phyloP scores from a whole-genome alignment of 257 asterid species.

The Fraxinus excelsior region DNA sequence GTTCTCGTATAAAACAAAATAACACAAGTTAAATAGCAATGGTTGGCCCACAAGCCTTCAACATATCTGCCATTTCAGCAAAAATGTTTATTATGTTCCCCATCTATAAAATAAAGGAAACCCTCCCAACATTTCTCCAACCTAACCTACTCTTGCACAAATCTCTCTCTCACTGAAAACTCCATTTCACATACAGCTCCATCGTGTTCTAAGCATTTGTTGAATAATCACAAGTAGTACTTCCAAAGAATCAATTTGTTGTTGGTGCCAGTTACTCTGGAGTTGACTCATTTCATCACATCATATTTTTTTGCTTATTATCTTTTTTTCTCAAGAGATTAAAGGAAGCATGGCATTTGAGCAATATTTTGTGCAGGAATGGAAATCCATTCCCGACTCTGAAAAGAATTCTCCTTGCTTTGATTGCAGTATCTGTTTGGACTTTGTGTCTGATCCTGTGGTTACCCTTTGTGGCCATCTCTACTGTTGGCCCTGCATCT shows the following conservation, averaged over 20 bases:
- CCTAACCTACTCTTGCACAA: neutral
- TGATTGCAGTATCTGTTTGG: constrained; percentile 89
- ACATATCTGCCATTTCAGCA: no score
- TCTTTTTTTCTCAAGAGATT: constrained; percentile 21
- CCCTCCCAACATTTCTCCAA: constrained; percentile 21
- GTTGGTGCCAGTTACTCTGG: neutral
- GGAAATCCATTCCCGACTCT: constrained; percentile 54
- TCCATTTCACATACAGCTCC: neutral
- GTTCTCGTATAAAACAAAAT: no score
- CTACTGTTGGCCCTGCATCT: constrained; percentile 94
- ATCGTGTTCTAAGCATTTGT: no score
- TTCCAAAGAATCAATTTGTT: no score
- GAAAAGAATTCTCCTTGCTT: constrained; percentile 54
- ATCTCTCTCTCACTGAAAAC: constrained; percentile 2
- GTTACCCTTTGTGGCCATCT: constrained; percentile 90
- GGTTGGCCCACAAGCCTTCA: no score
- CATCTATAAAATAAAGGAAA: constrained; percentile 19
- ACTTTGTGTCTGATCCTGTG: constrained; percentile 70
- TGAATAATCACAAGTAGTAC: no score
- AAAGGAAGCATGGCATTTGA: constrained; percentile 50
- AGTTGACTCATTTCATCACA: no score
- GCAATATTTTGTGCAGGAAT: constrained; percentile 50
- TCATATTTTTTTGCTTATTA: no score
- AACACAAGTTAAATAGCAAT: no score
- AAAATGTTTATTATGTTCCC: neutral